phyloP scores from a whole-genome alignment of 495 filamentous ascomycete genomes.

The Ramalina intermedia region DNA sequence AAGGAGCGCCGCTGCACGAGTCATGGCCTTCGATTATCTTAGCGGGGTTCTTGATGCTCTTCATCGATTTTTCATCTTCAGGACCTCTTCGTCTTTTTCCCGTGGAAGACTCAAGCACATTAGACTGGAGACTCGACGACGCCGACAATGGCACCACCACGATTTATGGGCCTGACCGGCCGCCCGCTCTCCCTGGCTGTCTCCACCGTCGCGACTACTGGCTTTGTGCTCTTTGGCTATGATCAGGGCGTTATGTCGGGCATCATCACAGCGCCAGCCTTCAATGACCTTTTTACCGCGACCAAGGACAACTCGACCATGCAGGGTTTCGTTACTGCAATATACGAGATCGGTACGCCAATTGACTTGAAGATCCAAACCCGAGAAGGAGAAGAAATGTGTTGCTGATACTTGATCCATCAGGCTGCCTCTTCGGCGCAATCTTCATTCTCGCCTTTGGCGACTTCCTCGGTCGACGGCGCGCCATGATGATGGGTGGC shows the following conservation, averaged over 20 bases:
- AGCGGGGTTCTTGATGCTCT: no score
- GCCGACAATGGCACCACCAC: slow-evolving; percentile 22
- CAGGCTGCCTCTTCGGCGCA: slow-evolving; percentile 55
- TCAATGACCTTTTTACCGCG: slow-evolving; percentile 55
- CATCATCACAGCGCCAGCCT: slow-evolving; percentile 59
- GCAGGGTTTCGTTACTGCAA: slow-evolving; percentile 69
- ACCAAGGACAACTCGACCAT: slow-evolving; percentile 52
- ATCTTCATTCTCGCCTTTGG: slow-evolving; percentile 55
- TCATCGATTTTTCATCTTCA: no score
- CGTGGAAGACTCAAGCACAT: no score
- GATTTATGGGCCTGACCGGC: slow-evolving; percentile 50
- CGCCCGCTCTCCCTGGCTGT: slow-evolving; percentile 46
- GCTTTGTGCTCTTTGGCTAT: slow-evolving; percentile 63
- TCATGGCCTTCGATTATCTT: no score
- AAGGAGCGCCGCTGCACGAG: no score
- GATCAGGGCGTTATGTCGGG: slow-evolving; percentile 68
- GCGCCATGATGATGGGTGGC: slow-evolving; percentile 45
- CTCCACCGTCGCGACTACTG: slow-evolving; percentile 55
- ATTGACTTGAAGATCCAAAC: neutral
- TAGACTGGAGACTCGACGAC: neutral
- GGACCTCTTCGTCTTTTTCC: no score
- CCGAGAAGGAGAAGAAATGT: neutral
- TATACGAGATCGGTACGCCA: slow-evolving; percentile 53
- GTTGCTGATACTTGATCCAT: neutral
- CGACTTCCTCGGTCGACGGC: slow-evolving; percentile 52